A percentile compares a stretch with the other conserved stretches of the same genome.
Evolutionary conservation across 2,329 filamentous ascomycete genomes (phyloP).

Genomic region (Fusarium avenaceum): DNA sequence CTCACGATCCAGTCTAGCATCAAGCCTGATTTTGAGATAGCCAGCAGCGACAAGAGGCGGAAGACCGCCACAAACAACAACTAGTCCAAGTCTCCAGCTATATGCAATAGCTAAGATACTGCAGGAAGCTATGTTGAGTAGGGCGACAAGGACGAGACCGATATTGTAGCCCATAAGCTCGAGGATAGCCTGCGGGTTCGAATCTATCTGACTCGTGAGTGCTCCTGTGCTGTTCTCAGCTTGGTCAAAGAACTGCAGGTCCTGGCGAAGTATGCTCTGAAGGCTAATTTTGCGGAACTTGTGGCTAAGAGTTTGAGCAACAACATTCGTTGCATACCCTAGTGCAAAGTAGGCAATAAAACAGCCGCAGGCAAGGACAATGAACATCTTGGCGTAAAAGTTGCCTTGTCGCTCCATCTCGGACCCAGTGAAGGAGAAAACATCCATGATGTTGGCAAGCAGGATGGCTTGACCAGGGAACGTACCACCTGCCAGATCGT

Average conservation of each 20-base stretch:
- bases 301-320: slow-evolving; percentile 49
- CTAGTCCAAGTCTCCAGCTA: slow-evolving; percentile 64
- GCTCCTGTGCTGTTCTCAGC: slow-evolving; percentile 58
- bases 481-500: no score
- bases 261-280: slow-evolving; percentile 55
- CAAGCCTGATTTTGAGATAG: slow-evolving; percentile 57
- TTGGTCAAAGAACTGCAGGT: slow-evolving; percentile 59
- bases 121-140: slow-evolving; percentile 56
- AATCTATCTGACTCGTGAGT: slow-evolving; percentile 54
- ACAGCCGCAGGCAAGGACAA: slow-evolving; percentile 62
- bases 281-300: slow-evolving; percentile 48
- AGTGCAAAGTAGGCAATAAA: slow-evolving; percentile 60
- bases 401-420: slow-evolving; percentile 46
- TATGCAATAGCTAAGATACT: slow-evolving; percentile 59
- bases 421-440: no score
- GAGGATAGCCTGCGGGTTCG: slow-evolving; percentile 56
- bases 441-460: no score
- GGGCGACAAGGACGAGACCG: slow-evolving; percentile 55
- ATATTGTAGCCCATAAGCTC: slow-evolving; percentile 61
- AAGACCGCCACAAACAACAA: slow-evolving; percentile 59
- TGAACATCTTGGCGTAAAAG: slow-evolving; percentile 69
- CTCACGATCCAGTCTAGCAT: slow-evolving; percentile 57
- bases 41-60: slow-evolving; percentile 55
- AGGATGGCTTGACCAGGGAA: no score
- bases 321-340: slow-evolving; percentile 54